Conservation (phyloP, 2,329 filamentous ascomycete genomes). For the Fusarium tanahbumbuense region DNA sequence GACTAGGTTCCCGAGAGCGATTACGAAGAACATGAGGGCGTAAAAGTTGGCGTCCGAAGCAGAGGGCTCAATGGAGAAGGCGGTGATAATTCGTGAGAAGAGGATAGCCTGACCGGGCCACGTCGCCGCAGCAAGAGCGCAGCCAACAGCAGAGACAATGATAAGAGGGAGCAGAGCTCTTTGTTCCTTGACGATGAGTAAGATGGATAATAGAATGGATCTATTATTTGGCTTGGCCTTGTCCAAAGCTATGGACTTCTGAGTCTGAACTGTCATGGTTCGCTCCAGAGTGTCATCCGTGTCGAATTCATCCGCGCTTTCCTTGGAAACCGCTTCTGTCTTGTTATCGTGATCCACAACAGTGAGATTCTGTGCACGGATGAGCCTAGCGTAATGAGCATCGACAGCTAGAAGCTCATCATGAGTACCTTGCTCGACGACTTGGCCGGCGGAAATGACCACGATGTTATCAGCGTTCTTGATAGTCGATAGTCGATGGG, state of each 20-base stretch:
- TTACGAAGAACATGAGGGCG: slow-evolving; percentile 48
- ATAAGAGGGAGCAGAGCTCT: slow-evolving; percentile 14
- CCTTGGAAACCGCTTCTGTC: not conserved
- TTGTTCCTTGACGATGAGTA: slow-evolving; percentile 32
- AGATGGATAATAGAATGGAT: slow-evolving; percentile 22
- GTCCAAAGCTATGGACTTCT: not conserved
- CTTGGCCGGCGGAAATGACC: slow-evolving; percentile 35
- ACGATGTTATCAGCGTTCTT: slow-evolving; percentile 46
- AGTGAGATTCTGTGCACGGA: slow-evolving; percentile 34
- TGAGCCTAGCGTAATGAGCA: slow-evolving; percentile 37
- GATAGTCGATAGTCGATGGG: slow-evolving; percentile 61
- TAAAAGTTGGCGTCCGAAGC: slow-evolving; percentile 52
- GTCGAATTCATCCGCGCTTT: not conserved
- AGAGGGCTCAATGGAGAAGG: slow-evolving; percentile 38
- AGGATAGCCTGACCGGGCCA: slow-evolving; percentile 50
- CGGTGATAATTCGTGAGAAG: slow-evolving; percentile 46
- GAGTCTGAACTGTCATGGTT: slow-evolving; percentile 13
- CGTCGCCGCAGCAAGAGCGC: slow-evolving; percentile 42
- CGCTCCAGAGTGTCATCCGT: not conserved
- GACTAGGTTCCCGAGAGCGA: slow-evolving; percentile 39
- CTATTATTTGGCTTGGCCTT: not conserved
- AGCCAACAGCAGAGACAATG: not conserved
- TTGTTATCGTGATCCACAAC: not conserved
- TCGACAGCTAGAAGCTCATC: slow-evolving; percentile 22
- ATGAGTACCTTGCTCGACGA: slow-evolving; percentile 43